These are phyloP conservation scores for Acmispon strigosus DNA, from an alignment of 306 rosid species.

Conservation along the genomic window DNA sequence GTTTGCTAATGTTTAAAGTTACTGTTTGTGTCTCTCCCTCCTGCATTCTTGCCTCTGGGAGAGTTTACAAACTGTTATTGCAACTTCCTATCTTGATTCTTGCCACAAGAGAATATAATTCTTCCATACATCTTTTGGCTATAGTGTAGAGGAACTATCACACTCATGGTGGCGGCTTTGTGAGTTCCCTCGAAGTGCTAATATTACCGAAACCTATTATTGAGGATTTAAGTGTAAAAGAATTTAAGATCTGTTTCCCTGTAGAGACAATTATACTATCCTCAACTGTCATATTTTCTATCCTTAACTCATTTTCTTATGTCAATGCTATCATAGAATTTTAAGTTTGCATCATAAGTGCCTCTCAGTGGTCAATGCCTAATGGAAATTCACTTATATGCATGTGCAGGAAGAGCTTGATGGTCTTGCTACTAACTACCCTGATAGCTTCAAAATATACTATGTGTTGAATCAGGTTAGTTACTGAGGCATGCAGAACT, in stretches of 20 bases:
- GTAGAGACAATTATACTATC: not conserved
- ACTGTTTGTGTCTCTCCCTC: not conserved
- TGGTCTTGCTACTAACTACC: slow-evolving; percentile 56
- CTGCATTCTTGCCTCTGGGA: not conserved
- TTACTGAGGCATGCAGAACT: slow-evolving; percentile 13
- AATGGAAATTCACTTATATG: not conserved
- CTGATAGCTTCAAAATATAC: slow-evolving; percentile 63
- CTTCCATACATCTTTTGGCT: not conserved
- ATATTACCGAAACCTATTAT: not conserved
- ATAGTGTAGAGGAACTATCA: not conserved
- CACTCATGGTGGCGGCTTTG: not conserved
- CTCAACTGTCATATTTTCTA: not conserved
- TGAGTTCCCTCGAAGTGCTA: not conserved
- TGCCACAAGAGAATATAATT: not conserved
- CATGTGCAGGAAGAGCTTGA: slow-evolving; percentile 80
- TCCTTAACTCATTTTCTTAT: not conserved
- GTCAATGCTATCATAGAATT: not conserved
- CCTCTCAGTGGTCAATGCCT: not conserved
- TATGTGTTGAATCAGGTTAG: slow-evolving; percentile 84
- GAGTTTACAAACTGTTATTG: not conserved
- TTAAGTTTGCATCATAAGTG: not conserved
- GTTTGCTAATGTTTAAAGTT: not conserved
- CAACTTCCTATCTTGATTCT: not conserved
- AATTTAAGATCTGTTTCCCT: not conserved
- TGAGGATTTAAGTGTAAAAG: too few relatives aligned